These are phyloP conservation scores for Danielia oregonensis DNA, from an alignment of 805 yeast species.

Conservation along the genomic window DNA sequence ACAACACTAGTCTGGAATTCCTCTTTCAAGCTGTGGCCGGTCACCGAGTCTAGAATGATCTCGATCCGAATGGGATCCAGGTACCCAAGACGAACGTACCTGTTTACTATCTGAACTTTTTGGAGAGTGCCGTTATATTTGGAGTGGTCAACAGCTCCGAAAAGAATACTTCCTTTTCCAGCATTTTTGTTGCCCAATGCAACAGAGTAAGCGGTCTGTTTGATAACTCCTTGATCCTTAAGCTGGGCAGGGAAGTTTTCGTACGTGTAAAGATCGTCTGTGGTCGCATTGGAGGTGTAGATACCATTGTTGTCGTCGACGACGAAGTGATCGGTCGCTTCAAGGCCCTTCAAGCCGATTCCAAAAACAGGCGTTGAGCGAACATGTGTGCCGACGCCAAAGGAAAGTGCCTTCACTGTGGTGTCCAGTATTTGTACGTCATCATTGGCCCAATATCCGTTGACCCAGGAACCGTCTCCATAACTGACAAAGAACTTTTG, in stretches of 20 bases:
- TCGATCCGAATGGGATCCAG: background rate
- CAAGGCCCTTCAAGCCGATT: slow-evolving; percentile 3
- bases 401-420: slow-evolving; percentile 45
- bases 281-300: slow-evolving; percentile 10
- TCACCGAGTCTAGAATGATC: background rate
- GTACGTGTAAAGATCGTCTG: slow-evolving; percentile 3
- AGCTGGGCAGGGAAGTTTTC: slow-evolving; percentile 4
- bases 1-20: background rate
- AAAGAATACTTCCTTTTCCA: background rate
- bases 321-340: slow-evolving; percentile 22
- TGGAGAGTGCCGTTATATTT: background rate
- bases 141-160: background rate
- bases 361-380: slow-evolving; percentile 25
- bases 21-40: background rate
- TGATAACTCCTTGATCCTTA: background rate
- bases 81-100: background rate
- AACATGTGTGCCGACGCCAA: slow-evolving; percentile 34
- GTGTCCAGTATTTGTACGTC: slow-evolving; percentile 48
- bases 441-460: slow-evolving; percentile 61
- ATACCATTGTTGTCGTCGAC: slow-evolving; percentile 18
- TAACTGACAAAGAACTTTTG: slow-evolving; percentile 40
- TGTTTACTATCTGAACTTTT: background rate
- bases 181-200: background rate
- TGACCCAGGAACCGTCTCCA: slow-evolving; percentile 47
- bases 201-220: background rate